A percentile compares a stretch with the other conserved stretches of the same genome.
Evolutionary conservation across 1,139 yeast genomes (phyloP).

Genomic region (Tardiomyces depauwii): DNA sequence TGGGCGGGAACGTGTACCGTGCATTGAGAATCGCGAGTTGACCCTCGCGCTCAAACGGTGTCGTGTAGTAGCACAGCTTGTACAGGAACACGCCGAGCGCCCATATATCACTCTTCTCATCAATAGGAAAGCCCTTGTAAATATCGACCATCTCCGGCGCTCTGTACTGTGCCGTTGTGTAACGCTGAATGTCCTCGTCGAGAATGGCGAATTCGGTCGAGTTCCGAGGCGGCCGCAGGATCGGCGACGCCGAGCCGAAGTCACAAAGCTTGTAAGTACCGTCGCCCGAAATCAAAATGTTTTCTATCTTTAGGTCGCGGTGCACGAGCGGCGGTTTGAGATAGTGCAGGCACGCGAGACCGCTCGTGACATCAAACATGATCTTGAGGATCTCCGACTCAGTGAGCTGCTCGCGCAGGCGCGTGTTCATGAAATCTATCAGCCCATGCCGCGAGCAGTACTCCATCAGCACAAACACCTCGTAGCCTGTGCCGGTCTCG

Average conservation of each 20-base stretch:
- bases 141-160: conserved; percentile 96
- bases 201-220: conserved; percentile 55
- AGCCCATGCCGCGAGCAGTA: conserved; percentile 73
- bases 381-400: conserved; percentile 77
- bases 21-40: conserved; percentile 57
- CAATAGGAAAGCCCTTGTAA: conserved; percentile 73
- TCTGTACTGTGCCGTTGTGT: conserved; percentile 96
- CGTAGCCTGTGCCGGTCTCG: conserved; percentile 44
- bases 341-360: conserved; percentile 83
- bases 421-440: conserved; percentile 89
- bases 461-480: conserved; percentile 88
- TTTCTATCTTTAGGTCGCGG: conserved; percentile 91
- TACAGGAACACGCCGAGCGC: conserved; percentile 88
- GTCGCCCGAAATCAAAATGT: conserved; percentile 67
- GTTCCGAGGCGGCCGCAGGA: conserved; percentile 51
- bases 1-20: conserved; percentile 44
- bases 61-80: conserved; percentile 84
- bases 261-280: conserved; percentile 80
- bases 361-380: conserved; percentile 72
- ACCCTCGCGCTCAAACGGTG: conserved; percentile 79
- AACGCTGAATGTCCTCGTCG: conserved; percentile 76
- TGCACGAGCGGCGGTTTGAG: conserved; percentile 74
- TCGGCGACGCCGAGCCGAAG: conserved; percentile 83
- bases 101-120: conserved; percentile 95
- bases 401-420: conserved; percentile 67